These are phyloP conservation scores for Tilletia indica DNA, from an alignment of 1,284 basidiomycete genomes.

Conservation along the genomic window DNA sequence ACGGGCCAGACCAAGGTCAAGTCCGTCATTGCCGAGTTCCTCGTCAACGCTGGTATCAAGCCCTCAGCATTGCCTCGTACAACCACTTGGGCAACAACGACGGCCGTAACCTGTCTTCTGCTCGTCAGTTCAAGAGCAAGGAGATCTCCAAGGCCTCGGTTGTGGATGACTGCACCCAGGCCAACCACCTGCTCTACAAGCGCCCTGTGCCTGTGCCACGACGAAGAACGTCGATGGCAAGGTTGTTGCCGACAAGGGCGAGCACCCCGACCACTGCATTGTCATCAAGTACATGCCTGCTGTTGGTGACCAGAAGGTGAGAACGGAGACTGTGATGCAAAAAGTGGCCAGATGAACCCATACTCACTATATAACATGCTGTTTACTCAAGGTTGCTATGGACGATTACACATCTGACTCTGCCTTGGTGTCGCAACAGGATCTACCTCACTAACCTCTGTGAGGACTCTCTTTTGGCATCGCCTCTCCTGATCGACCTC, in stretches of 20 bases:
- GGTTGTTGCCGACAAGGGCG: constrained; percentile 65
- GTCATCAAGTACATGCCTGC: constrained; percentile 69
- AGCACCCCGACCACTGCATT: constrained; percentile 95
- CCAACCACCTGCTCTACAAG: constrained; percentile 87
- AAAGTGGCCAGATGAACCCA: too few relatives aligned
- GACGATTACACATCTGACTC: constrained; percentile 93
- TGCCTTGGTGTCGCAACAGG: constrained; percentile 62
- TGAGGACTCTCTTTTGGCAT: constrained; percentile 89
- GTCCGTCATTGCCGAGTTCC: constrained; percentile 93
- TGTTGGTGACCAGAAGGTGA: constrained; percentile 76
- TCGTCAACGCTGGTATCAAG: constrained; percentile 98
- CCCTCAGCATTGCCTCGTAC: constrained; percentile 95
- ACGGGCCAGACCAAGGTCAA: constrained; percentile 62
- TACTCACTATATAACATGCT: constrained; percentile 59
- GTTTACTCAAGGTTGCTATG: constrained; percentile 68
- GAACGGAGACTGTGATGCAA: constrained; percentile 17
- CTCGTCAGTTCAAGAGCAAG: constrained; percentile 92
- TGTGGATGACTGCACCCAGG: constrained; percentile 70
- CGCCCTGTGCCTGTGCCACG: constrained; percentile 59
- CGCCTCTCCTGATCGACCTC: constrained; percentile 90
- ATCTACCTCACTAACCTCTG: constrained; percentile 40
- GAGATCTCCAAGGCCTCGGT: constrained; percentile 84
- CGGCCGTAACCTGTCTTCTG: constrained; percentile 87
- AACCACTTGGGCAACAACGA: constrained; percentile 99
- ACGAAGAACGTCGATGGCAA: constrained; percentile 61